Evolutionary conservation across 306 rosid genomes (phyloP).

Genomic region (Prunus kanzakura): DNA sequence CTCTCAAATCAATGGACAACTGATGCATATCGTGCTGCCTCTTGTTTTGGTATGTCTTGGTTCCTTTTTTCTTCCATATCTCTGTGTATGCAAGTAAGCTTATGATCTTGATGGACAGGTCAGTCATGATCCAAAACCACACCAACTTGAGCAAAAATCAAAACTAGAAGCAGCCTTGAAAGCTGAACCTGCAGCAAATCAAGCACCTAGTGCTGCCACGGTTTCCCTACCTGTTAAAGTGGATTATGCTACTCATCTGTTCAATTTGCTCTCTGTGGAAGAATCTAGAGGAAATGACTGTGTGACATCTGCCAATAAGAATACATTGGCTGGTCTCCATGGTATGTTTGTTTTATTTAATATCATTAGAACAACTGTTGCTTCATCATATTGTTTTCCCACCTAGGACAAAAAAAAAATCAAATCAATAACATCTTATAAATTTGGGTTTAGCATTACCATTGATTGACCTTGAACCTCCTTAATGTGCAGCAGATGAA

Average conservation of each 20-base stretch:
- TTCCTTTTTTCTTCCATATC: not conserved
- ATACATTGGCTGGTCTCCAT: not conserved
- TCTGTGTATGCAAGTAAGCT: not conserved
- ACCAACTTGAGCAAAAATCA: not conserved
- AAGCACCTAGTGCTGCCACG: not conserved
- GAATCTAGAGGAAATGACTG: constrained; percentile 3
- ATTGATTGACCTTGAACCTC: not conserved
- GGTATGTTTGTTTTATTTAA: constrained; percentile 10
- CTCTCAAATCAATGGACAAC: not conserved
- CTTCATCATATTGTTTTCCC: not conserved
- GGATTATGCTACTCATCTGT: constrained; percentile 21
- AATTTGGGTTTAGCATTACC: not conserved
- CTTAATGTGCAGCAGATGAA: constrained; percentile 14
- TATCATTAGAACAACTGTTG: not conserved
- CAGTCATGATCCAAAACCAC: constrained; percentile 12
- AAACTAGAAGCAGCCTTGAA: not conserved
- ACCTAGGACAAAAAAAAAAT: not conserved
- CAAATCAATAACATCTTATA: not conserved
- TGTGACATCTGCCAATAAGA: not conserved
- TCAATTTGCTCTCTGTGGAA: constrained; percentile 17
- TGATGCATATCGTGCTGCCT: not conserved
- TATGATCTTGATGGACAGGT: constrained; percentile 16
- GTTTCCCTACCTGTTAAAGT: constrained; percentile 10
- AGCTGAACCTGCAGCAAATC: not conserved
- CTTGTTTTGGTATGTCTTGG: not conserved